Base-by-base conservation (phyloP, 345 rosid species). In the Citrus medica region DNA sequence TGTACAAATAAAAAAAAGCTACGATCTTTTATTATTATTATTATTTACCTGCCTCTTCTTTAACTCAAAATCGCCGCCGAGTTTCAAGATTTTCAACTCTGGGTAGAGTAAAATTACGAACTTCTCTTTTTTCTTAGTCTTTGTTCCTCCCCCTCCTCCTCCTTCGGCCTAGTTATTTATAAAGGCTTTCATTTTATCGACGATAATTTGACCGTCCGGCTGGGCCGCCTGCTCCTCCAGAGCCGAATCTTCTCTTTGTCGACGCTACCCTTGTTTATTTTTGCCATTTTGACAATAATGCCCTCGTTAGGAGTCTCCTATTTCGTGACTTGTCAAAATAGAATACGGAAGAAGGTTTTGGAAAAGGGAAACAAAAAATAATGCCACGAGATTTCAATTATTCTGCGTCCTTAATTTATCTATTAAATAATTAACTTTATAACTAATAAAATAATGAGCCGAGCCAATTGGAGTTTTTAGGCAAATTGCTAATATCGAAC, bases 1-100 rank as follows among this genome's bases (percentile, higher is more conserved):
- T 72, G 73, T 25, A 83, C 79, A 76, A 80, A 88, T 85, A 81
- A 80, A 85, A 79, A 79, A 79, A 75, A 79, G 83, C 64, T 76
- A 76, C 64, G 35, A 84, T 66, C 56, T 86, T 86, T 81, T 79
- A 7, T 64, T 68, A 68, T 76, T 85, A 35, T 56, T 12, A 13
- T 46, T 37, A 28, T 38, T 22, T 75, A 62, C 69, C 56, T 76
- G 46, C 12, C 42, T 48, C 67, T 53, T 33, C 67, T 65, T 62
- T 51, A 19, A 63, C 32, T 55, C 59, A 74, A 74, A 62, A 74
- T 40, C 69, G 59, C 60, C 27, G 38, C 68, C 77, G 77, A 74
- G 46, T 32, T 38, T 17, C 71, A 33, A 9, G 55, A 76, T 51
- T 76, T 70, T 75, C 73, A 53, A 78, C 30, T 62, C 84, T 24